phyloP scores from a whole-genome alignment of 2,329 filamentous ascomycete species.

The Fusarium sp. region DNA sequence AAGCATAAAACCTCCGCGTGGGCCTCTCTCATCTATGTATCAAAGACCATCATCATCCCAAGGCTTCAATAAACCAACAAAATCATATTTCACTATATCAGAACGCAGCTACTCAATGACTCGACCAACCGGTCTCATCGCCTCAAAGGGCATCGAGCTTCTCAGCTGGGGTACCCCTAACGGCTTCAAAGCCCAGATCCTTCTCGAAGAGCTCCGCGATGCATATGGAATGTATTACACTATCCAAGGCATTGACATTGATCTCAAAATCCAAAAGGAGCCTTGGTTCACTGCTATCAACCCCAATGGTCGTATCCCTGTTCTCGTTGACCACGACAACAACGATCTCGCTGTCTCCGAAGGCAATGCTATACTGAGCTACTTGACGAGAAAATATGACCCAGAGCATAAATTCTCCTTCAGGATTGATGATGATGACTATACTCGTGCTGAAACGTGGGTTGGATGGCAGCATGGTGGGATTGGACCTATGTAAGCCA shows the following conservation, averaged over 20 bases:
- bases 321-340: slow-evolving; percentile 74
- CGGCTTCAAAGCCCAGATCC: slow-evolving; percentile 67
- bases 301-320: slow-evolving; percentile 74
- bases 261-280: slow-evolving; percentile 73
- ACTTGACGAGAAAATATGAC: slow-evolving; percentile 80
- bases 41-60: background rate
- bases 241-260: slow-evolving; percentile 68
- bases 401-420: slow-evolving; percentile 59
- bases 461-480: slow-evolving; percentile 80
- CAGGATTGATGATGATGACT: slow-evolving; percentile 52
- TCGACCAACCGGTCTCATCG: slow-evolving; percentile 64
- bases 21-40: background rate
- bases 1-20: background rate
- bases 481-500: slow-evolving; percentile 67
- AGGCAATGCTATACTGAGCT: slow-evolving; percentile 77
- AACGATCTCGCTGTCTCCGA: slow-evolving; percentile 76
- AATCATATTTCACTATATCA: background rate
- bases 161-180: slow-evolving; percentile 68
- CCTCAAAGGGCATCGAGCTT: slow-evolving; percentile 72
- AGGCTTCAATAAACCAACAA: background rate
- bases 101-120: slow-evolving; percentile 40
- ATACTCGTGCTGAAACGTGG: slow-evolving; percentile 58
- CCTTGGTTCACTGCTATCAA: slow-evolving; percentile 72
- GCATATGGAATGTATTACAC: slow-evolving; percentile 71
- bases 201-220: slow-evolving; percentile 75